These are phyloP conservation scores for Tribonema minus DNA, from an alignment of 108 stramenopile species.

Conservation along the genomic window DNA sequence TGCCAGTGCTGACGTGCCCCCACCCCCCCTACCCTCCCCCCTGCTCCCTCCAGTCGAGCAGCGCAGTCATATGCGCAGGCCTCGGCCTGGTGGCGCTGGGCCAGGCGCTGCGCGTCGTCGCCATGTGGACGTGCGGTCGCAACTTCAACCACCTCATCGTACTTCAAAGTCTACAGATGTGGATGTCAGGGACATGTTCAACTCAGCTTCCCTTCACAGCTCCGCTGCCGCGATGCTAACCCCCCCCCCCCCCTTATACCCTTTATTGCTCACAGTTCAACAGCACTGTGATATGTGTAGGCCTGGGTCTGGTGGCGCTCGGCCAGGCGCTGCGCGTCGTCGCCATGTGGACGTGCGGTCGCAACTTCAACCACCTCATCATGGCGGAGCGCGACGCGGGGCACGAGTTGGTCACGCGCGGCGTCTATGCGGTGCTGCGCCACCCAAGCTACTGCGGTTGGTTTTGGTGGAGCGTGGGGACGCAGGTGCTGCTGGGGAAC, in stretches of 20 bases:
- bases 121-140: conserved; percentile 83
- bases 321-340: conserved; percentile 73
- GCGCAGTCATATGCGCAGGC: too few species aligned
- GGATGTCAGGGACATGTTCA: too few species aligned
- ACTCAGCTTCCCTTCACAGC: too few species aligned
- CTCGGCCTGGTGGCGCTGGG: conserved; percentile 65
- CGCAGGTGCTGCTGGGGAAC: conserved; percentile 44
- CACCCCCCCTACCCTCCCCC: too few species aligned
- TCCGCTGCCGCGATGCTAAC: too few species aligned
- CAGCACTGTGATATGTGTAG: conserved; percentile 31
- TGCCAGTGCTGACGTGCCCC: too few species aligned
- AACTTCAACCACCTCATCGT: conserved; percentile 91
- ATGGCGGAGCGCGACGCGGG: conserved; percentile 72
- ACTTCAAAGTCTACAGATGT: too few species aligned
- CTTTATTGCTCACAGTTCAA: too few species aligned
- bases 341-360: conserved; percentile 85
- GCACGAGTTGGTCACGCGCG: conserved; percentile 79
- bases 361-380: conserved; percentile 90
- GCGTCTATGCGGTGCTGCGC: conserved; percentile 78
- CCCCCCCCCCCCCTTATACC: too few species aligned
- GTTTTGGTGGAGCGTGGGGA: conserved; percentile 88
- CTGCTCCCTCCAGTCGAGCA: too few species aligned
- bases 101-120: conserved; percentile 72
- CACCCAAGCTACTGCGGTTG: conserved; percentile 94
- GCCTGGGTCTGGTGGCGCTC: conserved; percentile 62